Evolutionary conservation across 2,329 filamentous ascomycete genomes (phyloP).

Genomic region (Hirsutella thompsonii): DNA sequence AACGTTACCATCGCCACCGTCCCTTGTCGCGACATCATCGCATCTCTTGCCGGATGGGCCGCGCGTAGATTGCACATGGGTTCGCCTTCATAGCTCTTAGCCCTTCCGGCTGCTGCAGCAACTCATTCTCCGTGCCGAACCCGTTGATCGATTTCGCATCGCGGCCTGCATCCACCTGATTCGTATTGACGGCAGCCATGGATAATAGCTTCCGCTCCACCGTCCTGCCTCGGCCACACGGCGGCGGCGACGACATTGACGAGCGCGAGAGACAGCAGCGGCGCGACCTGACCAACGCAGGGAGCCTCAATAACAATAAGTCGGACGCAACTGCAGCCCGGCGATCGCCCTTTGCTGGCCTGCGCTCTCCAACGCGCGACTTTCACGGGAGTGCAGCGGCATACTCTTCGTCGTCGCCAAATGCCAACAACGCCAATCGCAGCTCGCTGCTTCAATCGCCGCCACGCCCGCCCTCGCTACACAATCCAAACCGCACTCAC

Average conservation of each 20-base stretch:
- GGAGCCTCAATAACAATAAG: constrained; percentile 3
- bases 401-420: constrained; percentile 13
- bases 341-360: constrained; percentile 29
- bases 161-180: too few relatives aligned
- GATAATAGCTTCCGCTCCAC: constrained; percentile 36
- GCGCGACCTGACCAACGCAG: constrained; percentile 33
- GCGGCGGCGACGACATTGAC: constrained; percentile 19
- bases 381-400: constrained; percentile 19
- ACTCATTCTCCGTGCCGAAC: neutral
- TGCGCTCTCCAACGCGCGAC: constrained; percentile 32
- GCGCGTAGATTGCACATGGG: neutral
- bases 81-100: neutral
- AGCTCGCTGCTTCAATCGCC: constrained; percentile 18
- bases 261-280: constrained; percentile 15
- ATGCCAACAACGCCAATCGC: constrained; percentile 13
- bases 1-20: neutral
- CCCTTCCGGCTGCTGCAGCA: too few relatives aligned
- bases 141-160: too few relatives aligned
- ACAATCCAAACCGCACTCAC: constrained; percentile 6
- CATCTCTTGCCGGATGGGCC: neutral
- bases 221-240: constrained; percentile 32
- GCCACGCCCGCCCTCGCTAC: constrained; percentile 13
- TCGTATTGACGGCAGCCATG: constrained; percentile 17
- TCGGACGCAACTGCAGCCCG: constrained; percentile 9
- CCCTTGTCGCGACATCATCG: neutral